Conservation (phyloP, 768 basidiomycete species). For the Hemileccinum impolitum region DNA sequence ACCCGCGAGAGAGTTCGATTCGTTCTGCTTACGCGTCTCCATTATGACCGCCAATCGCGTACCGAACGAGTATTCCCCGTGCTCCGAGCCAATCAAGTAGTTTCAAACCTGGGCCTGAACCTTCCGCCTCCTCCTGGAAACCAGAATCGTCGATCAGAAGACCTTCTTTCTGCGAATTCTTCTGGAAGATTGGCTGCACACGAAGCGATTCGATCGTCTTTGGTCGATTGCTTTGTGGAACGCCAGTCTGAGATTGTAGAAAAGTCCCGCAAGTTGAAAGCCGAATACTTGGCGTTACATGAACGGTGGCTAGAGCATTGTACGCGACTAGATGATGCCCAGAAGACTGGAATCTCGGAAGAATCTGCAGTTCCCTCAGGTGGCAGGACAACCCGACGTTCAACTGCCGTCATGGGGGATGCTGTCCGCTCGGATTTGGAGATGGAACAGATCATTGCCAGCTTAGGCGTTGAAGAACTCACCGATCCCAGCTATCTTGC, state of each 20-base stretch:
- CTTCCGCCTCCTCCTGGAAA: conserved; percentile 29
- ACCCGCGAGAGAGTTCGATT: conserved; percentile 60
- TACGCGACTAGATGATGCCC: conserved; percentile 54
- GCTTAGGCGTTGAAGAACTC: conserved; percentile 85
- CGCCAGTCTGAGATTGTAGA: conserved; percentile 47
- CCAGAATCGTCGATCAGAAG: conserved; percentile 47
- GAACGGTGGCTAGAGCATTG: conserved; percentile 74
- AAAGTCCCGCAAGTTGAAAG: conserved; percentile 55
- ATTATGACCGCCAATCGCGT: conserved; percentile 57
- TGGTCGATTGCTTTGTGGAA: conserved; percentile 53
- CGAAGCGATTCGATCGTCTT: conserved; percentile 41
- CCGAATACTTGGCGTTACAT: conserved; percentile 67
- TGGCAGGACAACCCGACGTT: conserved; percentile 68
- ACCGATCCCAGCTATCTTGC: conserved; percentile 93
- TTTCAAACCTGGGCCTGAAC: conserved; percentile 31
- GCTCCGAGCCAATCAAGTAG: conserved; percentile 53
- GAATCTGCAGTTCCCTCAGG: conserved; percentile 40
- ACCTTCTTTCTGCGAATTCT: conserved; percentile 39
- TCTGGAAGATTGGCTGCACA: conserved; percentile 37
- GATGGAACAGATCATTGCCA: conserved; percentile 97
- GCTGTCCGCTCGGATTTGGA: conserved; percentile 93
- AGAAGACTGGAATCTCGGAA: conserved; percentile 31
- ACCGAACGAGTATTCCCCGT: conserved; percentile 63
- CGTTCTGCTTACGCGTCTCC: conserved; percentile 58
- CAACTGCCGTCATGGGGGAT: conserved; percentile 72